A percentile compares a stretch with the other conserved stretches of the same genome.
Evolutionary conservation across 805 yeast species (phyloP).

Genomic region (Kluyveromyces siamensis): DNA sequence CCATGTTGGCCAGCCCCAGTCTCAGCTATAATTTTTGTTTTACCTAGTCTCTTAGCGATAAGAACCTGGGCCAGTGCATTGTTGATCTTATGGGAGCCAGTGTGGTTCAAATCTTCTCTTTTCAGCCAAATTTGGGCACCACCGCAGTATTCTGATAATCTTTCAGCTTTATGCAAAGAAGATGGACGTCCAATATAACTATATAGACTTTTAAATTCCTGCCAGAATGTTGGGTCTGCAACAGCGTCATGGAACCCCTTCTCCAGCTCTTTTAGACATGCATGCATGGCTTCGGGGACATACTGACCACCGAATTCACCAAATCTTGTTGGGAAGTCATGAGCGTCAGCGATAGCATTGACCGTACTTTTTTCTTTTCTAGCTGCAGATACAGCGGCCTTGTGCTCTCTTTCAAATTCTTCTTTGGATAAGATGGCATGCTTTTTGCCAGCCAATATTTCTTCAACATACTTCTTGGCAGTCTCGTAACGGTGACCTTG

Average conservation of each 20-base stretch:
- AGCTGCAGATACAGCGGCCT: slow-evolving; percentile 17
- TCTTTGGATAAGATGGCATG: slow-evolving; percentile 23
- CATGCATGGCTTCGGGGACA: slow-evolving; percentile 92
- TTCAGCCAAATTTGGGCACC: slow-evolving; percentile 97
- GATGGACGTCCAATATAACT: slow-evolving; percentile 97
- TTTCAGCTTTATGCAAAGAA: slow-evolving; percentile 79
- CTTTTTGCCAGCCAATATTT: slow-evolving; percentile 55
- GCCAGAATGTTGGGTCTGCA: slow-evolving; percentile 90
- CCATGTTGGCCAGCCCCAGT: slow-evolving; percentile 95
- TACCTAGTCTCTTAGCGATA: slow-evolving; percentile 71
- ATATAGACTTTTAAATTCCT: slow-evolving; percentile 74
- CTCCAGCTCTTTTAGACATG: slow-evolving; percentile 86
- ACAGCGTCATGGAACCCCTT: slow-evolving; percentile 78
- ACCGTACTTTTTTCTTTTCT: slow-evolving; percentile 15
- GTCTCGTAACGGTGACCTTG: slow-evolving; percentile 49
- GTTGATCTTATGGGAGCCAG: slow-evolving; percentile 83
- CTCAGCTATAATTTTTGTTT: slow-evolving; percentile 71
- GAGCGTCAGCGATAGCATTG: slow-evolving; percentile 43
- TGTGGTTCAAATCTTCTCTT: slow-evolving; percentile 90
- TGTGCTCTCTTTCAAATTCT: slow-evolving; percentile 31
- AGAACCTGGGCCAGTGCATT: slow-evolving; percentile 78
- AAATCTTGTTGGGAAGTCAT: slow-evolving; percentile 66
- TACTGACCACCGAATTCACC: slow-evolving; percentile 98
- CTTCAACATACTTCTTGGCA: slow-evolving; percentile 59
- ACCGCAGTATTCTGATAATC: slow-evolving; percentile 82